These are phyloP conservation scores for Plantago rigida DNA, from an alignment of 305 asterid species.

Conservation along the genomic window DNA sequence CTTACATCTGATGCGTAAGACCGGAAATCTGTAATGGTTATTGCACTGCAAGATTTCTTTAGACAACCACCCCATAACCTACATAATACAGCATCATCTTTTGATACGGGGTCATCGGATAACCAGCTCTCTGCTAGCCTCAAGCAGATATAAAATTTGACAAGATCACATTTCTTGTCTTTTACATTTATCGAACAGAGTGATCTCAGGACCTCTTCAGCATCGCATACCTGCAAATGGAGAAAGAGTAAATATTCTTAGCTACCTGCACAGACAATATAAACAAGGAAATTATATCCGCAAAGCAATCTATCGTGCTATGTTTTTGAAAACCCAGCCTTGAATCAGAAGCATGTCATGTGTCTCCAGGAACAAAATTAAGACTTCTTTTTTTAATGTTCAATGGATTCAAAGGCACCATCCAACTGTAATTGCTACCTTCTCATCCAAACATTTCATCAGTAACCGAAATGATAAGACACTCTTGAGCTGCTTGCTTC, in stretches of 20 bases:
- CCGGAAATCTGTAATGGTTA: constrained; percentile 71
- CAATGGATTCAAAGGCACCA: background rate
- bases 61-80: constrained; percentile 60
- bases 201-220: constrained; percentile 47
- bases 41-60: constrained; percentile 63
- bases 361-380: no score
- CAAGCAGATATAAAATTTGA: constrained; percentile 57
- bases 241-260: background rate
- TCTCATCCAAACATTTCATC: constrained; percentile 38
- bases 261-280: background rate
- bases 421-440: constrained; percentile 37
- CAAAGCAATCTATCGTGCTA: no score
- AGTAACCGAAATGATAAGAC: constrained; percentile 65
- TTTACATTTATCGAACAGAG: constrained; percentile 55
- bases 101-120: constrained; percentile 32
- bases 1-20: constrained; percentile 72
- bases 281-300: no score
- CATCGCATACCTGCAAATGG: constrained; percentile 44
- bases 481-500: constrained; percentile 70
- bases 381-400: no score
- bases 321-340: no score
- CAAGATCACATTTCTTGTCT: constrained; percentile 64
- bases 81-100: constrained; percentile 36
- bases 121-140: constrained; percentile 74
- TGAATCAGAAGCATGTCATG: no score